Conservation (phyloP, 2,329 filamentous ascomycete species). For the Exophiala aquamarina region DNA sequence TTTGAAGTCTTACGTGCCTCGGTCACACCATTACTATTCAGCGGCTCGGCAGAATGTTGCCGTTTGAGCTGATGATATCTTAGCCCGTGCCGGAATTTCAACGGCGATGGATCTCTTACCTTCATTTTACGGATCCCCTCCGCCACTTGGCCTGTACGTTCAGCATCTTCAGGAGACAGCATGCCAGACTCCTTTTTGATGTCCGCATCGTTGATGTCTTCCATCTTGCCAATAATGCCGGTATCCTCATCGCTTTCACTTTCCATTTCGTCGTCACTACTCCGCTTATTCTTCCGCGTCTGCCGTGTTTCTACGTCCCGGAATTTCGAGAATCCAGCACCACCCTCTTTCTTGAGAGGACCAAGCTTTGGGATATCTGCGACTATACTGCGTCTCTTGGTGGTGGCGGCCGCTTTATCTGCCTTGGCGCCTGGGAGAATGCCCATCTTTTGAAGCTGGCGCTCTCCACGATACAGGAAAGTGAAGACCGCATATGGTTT, state of each 20-base stretch:
- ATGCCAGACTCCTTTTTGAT: constrained; percentile 47
- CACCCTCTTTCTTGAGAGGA: constrained; percentile 81
- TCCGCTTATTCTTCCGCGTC: constrained; percentile 52
- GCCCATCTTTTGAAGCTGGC: constrained; percentile 96
- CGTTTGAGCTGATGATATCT: constrained; percentile 58
- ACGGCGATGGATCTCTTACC: constrained; percentile 43
- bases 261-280: constrained; percentile 66
- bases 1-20: constrained; percentile 43
- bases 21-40: constrained; percentile 36
- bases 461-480: constrained; percentile 94
- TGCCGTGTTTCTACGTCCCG: constrained; percentile 65
- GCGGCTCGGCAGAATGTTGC: constrained; percentile 62
- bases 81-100: constrained; percentile 28
- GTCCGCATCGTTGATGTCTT: constrained; percentile 59
- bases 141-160: constrained; percentile 60
- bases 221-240: constrained; percentile 63
- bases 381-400: constrained; percentile 79
- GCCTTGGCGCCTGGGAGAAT: constrained; percentile 71
- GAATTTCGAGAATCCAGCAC: constrained; percentile 86
- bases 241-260: constrained; percentile 75
- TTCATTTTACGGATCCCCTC: constrained; percentile 67
- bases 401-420: constrained; percentile 59
- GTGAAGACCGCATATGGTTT: constrained; percentile 97
- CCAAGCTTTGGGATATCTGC: constrained; percentile 83
- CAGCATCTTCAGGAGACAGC: constrained; percentile 62